Evolutionary conservation across 2,329 filamentous ascomycete genomes (phyloP), one percentile per base, ranked within the genome.

Genomic region (Aureobasidium sp.): DNA sequence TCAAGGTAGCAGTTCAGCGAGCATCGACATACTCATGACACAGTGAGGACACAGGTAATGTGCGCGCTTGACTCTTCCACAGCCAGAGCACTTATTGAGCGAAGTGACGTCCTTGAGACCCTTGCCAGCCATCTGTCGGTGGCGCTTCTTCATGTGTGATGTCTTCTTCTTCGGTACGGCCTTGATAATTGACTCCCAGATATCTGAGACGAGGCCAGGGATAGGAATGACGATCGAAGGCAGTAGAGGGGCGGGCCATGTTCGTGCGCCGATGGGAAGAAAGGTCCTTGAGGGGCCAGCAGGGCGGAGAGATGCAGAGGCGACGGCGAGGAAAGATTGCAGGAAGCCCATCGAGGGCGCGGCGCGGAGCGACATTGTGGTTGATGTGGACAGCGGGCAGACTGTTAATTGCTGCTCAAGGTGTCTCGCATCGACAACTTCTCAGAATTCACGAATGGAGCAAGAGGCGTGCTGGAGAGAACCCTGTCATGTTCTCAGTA

Each of bases 131-230:
- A 97, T 89, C 73, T 96, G 91, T 70, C 95, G 86, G 72, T 91
- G 87, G 69, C 94, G 84, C 82, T 91, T 96, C 80, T 94, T 96
- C 80, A 90, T 90, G 76, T 99, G 91, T 46, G 93, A 97, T 37
- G 91, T 95, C 84, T 97, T 99, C 80, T 96, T 97, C 83, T 99
- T 99, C 5, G 94, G 94, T 17, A 97, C 94, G 1, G 94, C 94
- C 67, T 87, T 87, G 68, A 99, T 81, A 50, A 99, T 84, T 6
- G 90, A 91, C 68, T 97, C 93, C 93, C 93, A 97, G 70, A 99
- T 86, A 66, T 89, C 89, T 62, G 84, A 86, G 26, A 96, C 77
- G n/a, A 91, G 72, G 5, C 83, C 82, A 6, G 89, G 87, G 57
- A 92, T 79, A 55, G 88, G 85, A 42, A 88, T 74, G 7, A 84